Conservation (phyloP, 371 early-diverging fungal species). For the Zychaea mexicana region DNA sequence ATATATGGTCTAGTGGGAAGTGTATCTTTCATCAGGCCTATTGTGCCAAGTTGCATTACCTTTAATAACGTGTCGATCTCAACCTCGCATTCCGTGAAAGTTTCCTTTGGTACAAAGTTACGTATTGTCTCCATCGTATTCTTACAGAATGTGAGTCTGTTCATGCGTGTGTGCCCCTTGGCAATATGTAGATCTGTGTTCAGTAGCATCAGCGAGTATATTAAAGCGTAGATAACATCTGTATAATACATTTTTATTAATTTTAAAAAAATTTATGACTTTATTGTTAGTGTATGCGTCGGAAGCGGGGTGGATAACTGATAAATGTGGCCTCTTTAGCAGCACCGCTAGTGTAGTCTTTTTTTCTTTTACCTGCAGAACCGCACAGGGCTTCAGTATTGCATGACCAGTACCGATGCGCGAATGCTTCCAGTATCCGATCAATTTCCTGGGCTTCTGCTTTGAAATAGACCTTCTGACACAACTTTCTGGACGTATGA, state of each 20-base stretch:
- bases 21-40: neutral
- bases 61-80: constrained; percentile 17
- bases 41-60: neutral
- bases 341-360: neutral
- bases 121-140: constrained; percentile 53
- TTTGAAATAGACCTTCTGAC: constrained; percentile 76
- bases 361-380: constrained; percentile 27
- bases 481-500: constrained; percentile 51
- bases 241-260: constrained; percentile 3
- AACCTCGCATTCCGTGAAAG: constrained; percentile 9
- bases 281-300: neutral
- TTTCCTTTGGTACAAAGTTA: constrained; percentile 7
- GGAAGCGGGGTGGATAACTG: neutral
- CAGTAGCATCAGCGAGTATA: constrained; percentile 83
- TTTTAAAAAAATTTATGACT: neutral
- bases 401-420: constrained; percentile 74
- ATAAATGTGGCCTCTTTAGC: neutral
- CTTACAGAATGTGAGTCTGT: constrained; percentile 46
- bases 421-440: constrained; percentile 78
- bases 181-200: constrained; percentile 92
- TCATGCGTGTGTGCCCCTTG: constrained; percentile 59
- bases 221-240: constrained; percentile 79
- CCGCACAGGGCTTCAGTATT: constrained; percentile 57
- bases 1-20: neutral
- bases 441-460: constrained; percentile 94